These are phyloP conservation scores for Carex kokanica DNA, from an alignment of 176 grass and related monocot species.

Conservation along the genomic window DNA sequence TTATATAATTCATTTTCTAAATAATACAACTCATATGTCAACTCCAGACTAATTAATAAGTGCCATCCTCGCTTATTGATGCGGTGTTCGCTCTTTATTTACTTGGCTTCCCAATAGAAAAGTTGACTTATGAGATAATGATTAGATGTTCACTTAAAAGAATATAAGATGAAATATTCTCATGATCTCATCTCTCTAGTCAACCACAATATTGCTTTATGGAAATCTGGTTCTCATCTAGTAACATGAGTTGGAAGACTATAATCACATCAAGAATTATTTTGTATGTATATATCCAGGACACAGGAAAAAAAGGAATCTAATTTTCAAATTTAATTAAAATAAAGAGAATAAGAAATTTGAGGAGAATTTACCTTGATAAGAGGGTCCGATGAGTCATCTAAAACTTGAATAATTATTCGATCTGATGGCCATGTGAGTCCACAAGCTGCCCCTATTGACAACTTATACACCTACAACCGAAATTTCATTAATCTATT, in stretches of 20 bases:
- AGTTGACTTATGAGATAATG: neutral
- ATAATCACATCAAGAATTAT: conserved; percentile 3
- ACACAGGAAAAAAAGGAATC: neutral
- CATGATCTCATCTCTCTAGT: neutral
- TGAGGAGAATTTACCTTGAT: conserved; percentile 50
- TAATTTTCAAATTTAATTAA: neutral
- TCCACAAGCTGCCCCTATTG: conserved; percentile 67
- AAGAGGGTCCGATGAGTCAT: conserved; percentile 75
- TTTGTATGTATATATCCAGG: neutral
- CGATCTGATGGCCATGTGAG: conserved; percentile 73
- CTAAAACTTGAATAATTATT: conserved; percentile 80
- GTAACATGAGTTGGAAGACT: neutral
- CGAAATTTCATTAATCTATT: conserved; percentile 5
- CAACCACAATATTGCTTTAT: conserved; percentile 7
- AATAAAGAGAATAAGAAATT: neutral
- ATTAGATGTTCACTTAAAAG: neutral
- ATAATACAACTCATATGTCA: neutral
- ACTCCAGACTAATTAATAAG: neutral
- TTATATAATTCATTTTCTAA: neutral
- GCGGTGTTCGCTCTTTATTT: neutral
- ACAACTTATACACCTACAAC: conserved; percentile 74
- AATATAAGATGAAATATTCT: neutral
- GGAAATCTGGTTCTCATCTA: neutral
- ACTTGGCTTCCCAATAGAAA: neutral
- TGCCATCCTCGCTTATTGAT: neutral